Evolutionary conservation across 225 moss, liverwort and hornwort species (phyloP).

Genomic region (Thuidium tamariscinum): DNA sequence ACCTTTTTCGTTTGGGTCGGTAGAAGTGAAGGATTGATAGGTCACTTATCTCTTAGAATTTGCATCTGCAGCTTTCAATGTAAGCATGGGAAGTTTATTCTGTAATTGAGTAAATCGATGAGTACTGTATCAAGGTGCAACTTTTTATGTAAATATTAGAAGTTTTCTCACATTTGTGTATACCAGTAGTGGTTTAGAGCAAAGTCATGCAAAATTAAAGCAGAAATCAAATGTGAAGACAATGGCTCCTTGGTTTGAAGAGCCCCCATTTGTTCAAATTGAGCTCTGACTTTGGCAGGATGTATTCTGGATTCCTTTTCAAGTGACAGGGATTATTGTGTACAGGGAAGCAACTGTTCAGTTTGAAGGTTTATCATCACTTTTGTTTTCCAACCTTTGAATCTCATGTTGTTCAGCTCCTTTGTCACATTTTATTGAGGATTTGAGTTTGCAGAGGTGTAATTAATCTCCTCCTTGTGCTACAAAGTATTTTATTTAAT

Average conservation of each 20-base stretch:
- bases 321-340: not conserved
- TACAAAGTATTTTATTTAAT: not conserved
- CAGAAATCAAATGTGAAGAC: not conserved
- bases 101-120: not conserved
- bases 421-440: not conserved
- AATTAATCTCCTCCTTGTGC: not conserved
- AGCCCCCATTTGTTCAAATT: too few species aligned
- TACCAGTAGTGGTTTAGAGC: not conserved
- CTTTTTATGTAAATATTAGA: not conserved
- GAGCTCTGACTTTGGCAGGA: not conserved
- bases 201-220: not conserved
- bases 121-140: not conserved
- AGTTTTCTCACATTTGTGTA: not conserved
- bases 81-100: not conserved
- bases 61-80: not conserved
- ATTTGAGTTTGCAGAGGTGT: not conserved
- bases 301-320: not conserved
- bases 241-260: not conserved
- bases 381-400: not conserved
- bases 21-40: not conserved
- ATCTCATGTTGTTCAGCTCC: not conserved
- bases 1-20: not conserved
- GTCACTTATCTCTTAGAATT: not conserved
- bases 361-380: not conserved
- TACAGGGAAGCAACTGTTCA: not conserved